Evolutionary conservation across 192 early-diverging fungal species (phyloP).

Genomic region (Coemansia sp.): DNA sequence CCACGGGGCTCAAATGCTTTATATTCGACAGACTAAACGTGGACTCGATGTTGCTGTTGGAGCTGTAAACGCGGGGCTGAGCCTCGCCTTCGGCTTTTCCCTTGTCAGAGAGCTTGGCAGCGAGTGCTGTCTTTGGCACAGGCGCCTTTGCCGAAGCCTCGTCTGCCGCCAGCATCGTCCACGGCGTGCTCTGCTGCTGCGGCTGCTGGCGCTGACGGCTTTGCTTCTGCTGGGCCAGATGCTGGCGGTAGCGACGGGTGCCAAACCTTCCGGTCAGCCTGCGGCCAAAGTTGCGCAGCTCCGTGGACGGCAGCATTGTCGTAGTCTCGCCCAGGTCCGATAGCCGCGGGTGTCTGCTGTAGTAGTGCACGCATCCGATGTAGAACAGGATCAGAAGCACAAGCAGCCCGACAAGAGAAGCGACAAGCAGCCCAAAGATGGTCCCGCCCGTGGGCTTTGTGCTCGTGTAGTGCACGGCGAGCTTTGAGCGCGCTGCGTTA

Average conservation of each 20-base stretch:
- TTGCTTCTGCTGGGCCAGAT: background rate
- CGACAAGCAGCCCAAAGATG: constrained; percentile 48
- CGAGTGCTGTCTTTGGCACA: background rate
- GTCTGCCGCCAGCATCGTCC: constrained; percentile 1
- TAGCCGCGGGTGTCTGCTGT: constrained; percentile 40
- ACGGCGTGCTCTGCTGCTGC: background rate
- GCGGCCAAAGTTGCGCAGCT: constrained; percentile 41
- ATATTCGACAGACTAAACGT: constrained; percentile 8
- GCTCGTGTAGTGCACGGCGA: constrained; percentile 24
- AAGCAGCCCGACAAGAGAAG: constrained; percentile 31
- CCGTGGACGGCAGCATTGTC: constrained; percentile 35
- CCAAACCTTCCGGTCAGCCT: constrained; percentile 34
- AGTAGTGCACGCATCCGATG: constrained; percentile 49
- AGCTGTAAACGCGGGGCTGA: background rate
- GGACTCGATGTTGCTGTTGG: constrained; percentile 2
- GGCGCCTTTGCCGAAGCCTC: background rate
- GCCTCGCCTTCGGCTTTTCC: background rate
- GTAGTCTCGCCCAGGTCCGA: constrained; percentile 28
- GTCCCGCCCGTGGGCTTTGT: constrained; percentile 37
- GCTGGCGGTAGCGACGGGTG: constrained; percentile 15
- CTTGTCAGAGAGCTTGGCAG: background rate
- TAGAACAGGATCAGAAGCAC: constrained; percentile 39
- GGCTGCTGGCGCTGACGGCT: background rate
- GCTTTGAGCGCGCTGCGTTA: constrained; percentile 30
- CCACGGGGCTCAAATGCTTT: constrained; percentile 14